Percentiles rank a stretch among this genome's conserved stretches.
phyloP scores from a whole-genome alignment of 2,329 filamentous ascomycete species.

The Penicillium hesseltinei region DNA sequence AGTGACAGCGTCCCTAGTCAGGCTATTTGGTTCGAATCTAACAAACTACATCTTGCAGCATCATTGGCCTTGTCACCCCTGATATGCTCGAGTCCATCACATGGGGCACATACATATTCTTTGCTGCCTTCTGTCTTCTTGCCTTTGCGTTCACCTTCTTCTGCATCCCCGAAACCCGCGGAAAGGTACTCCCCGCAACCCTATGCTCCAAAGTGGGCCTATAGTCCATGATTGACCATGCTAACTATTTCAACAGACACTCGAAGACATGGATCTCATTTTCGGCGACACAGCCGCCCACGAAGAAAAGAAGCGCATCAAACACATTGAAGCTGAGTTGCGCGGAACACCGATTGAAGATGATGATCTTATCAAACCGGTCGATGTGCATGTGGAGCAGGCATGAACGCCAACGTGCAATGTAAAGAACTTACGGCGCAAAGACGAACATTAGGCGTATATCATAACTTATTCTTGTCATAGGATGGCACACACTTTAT shows the following conservation, averaged over 20 bases:
- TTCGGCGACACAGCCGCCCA: constrained; percentile 42
- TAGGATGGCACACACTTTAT: neutral
- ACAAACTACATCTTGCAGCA: constrained; percentile 17
- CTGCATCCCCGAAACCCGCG: constrained; percentile 37
- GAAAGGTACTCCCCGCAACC: constrained; percentile 28
- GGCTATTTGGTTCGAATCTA: neutral
- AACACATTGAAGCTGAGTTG: constrained; percentile 39
- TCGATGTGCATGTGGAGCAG: constrained; percentile 23
- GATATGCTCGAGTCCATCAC: constrained; percentile 40
- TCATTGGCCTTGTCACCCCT: constrained; percentile 39
- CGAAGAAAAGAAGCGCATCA: constrained; percentile 40
- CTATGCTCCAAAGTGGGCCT: too few species aligned
- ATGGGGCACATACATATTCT: constrained; percentile 43
- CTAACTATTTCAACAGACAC: constrained; percentile 34
- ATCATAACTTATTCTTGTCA: neutral
- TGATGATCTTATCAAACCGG: constrained; percentile 23
- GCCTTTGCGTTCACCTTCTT: constrained; percentile 37
- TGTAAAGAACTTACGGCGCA: neutral
- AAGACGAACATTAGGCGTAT: neutral
- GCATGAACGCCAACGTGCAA: neutral
- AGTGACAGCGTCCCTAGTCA: constrained; percentile 6
- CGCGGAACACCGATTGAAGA: constrained; percentile 26
- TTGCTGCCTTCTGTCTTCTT: constrained; percentile 38
- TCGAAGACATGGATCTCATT: constrained; percentile 57
- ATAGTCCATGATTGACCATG: neutral